Conservation (phyloP, 495 filamentous ascomycete genomes). For the Penicillium tannophilum region DNA sequence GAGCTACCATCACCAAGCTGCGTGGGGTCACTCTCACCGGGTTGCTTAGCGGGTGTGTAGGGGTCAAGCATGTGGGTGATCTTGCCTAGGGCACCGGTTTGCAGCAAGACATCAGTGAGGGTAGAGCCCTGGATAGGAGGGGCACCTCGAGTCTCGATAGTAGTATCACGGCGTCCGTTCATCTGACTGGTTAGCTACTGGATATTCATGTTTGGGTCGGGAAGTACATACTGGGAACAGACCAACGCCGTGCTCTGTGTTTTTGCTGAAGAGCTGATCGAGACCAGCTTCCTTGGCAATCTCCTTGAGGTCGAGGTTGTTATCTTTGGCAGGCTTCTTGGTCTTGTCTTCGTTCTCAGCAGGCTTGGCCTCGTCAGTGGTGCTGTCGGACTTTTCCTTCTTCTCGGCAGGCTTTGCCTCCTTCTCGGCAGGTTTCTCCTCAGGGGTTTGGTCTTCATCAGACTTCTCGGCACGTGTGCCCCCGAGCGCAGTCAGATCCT, state of each 20-base stretch:
- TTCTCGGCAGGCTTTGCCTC: slow-evolving; percentile 2
- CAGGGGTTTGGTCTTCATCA: too few relatives aligned
- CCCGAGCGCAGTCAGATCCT: not conserved
- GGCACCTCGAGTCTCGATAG: slow-evolving; percentile 16
- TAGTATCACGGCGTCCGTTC: slow-evolving; percentile 21
- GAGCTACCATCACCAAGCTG: slow-evolving; percentile 10
- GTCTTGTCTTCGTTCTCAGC: slow-evolving; percentile 8
- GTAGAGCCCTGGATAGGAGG: slow-evolving; percentile 28
- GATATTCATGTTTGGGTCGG: not conserved
- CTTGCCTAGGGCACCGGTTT: slow-evolving; percentile 23
- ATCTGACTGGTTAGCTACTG: slow-evolving; percentile 20
- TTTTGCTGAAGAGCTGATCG: slow-evolving; percentile 16
- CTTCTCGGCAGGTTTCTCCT: slow-evolving; percentile 5
- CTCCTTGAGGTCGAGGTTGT: slow-evolving; percentile 12
- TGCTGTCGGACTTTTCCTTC: not conserved
- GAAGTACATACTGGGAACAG: slow-evolving; percentile 24
- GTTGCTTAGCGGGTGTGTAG: not conserved
- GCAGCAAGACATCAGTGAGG: slow-evolving; percentile 21
- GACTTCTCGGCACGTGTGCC: too few relatives aligned
- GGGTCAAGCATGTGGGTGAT: slow-evolving; percentile 18
- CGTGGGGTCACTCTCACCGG: slow-evolving; percentile 3
- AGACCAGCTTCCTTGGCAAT: slow-evolving; percentile 23
- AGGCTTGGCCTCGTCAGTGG: not conserved
- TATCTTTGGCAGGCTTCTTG: slow-evolving; percentile 5
- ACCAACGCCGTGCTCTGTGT: slow-evolving; percentile 28